Evolutionary conservation across 148 eudicot species (phyloP).

Genomic region (Persicaria maculosa): DNA sequence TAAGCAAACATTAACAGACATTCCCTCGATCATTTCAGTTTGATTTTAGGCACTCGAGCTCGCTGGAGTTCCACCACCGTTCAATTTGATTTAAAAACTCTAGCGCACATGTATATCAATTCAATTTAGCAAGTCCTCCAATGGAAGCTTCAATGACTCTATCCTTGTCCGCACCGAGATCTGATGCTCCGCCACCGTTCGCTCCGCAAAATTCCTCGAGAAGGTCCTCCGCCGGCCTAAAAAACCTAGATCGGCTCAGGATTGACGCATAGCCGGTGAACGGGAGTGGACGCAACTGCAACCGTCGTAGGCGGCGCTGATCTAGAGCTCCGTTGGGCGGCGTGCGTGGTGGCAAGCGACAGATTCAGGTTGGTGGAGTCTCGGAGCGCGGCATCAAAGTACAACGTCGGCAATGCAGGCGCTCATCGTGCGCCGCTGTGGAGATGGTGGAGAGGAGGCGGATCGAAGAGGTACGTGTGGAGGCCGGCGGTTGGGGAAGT

Average conservation of each 20-base stretch:
- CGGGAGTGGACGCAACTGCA: conserved; percentile 18
- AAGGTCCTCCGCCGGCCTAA: conserved; percentile 37
- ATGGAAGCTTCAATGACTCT: conserved; percentile 22
- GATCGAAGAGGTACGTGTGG: conserved; percentile 8
- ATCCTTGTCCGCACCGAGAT: not conserved
- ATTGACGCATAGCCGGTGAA: conserved; percentile 45
- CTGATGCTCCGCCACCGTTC: conserved; percentile 9
- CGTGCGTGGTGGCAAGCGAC: conserved; percentile 23
- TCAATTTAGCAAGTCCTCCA: not conserved
- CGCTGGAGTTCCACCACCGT: no score
- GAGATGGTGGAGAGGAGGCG: not conserved
- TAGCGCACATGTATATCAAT: no score
- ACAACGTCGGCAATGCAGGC: not conserved
- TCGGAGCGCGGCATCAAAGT: not conserved
- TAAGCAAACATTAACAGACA: no score
- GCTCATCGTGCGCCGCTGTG: not conserved
- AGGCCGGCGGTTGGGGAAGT: conserved; percentile 14
- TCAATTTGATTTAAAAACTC: no score
- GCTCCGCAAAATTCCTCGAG: conserved; percentile 24
- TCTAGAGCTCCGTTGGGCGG: conserved; percentile 9
- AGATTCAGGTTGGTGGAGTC: conserved; percentile 11
- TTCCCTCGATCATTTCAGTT: no score
- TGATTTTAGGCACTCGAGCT: no score
- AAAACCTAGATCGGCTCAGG: conserved; percentile 34
- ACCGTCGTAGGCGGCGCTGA: not conserved